These are phyloP conservation scores for Cytospora piceicola DNA, from an alignment of 2,329 filamentous ascomycete species.

Conservation along the genomic window DNA sequence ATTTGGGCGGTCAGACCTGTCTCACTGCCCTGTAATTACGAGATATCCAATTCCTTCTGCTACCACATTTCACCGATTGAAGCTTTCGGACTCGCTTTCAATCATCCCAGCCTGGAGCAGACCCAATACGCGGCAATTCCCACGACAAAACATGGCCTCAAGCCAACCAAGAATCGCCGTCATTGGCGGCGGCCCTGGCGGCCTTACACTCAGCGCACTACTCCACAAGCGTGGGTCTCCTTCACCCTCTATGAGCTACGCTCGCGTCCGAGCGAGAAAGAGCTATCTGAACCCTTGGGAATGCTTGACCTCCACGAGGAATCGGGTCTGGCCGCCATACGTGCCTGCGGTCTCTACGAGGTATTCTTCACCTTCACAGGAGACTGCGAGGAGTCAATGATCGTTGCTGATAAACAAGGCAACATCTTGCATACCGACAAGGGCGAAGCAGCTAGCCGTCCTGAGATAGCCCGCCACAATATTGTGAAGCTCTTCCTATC, in stretches of 20 bases:
- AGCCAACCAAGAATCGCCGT: conserved; percentile 45
- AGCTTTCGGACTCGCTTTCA: neutral
- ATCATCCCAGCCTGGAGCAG: too few species aligned
- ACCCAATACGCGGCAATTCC: neutral
- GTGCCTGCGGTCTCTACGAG: conserved; percentile 48
- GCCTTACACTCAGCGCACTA: conserved; percentile 52
- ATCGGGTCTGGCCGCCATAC: conserved; percentile 50
- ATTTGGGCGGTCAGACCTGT: neutral
- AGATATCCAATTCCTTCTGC: neutral
- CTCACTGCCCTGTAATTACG: neutral
- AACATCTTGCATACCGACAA: conserved; percentile 33
- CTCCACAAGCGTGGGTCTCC: conserved; percentile 45
- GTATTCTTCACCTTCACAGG: conserved; percentile 47
- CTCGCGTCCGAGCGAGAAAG: conserved; percentile 35
- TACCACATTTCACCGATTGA: neutral
- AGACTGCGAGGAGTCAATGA: conserved; percentile 47
- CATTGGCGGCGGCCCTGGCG: conserved; percentile 50
- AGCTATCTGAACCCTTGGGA: conserved; percentile 41
- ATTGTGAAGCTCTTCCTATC: conserved; percentile 42
- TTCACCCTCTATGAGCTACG: conserved; percentile 44
- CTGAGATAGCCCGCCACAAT: conserved; percentile 45
- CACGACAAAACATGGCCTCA: neutral
- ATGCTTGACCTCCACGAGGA: conserved; percentile 54
- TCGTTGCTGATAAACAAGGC: conserved; percentile 41
- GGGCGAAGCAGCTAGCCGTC: conserved; percentile 35